phyloP scores from a whole-genome alignment of 176 grass and related monocot genomes.

The Carex littledalei region DNA sequence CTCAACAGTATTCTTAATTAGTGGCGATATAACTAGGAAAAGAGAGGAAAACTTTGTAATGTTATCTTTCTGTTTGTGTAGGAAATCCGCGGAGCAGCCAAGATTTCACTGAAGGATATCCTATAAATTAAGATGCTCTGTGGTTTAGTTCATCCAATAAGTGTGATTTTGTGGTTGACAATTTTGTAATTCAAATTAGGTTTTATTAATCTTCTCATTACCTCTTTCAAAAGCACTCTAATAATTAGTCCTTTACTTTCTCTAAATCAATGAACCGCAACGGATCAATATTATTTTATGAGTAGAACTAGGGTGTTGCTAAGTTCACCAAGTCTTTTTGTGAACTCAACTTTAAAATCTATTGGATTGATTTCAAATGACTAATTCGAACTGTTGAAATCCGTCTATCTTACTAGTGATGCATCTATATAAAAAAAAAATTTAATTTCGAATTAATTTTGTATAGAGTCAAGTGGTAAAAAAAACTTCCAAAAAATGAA shows the following conservation, averaged over 20 bases:
- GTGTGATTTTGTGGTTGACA: background rate
- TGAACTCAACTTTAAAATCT: too few species aligned
- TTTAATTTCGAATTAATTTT: too few species aligned
- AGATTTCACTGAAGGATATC: conserved; percentile 10
- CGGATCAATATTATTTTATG: background rate
- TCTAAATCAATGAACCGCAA: background rate
- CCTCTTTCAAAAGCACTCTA: background rate
- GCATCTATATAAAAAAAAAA: too few species aligned
- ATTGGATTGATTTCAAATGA: too few species aligned
- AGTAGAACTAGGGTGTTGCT: too few species aligned
- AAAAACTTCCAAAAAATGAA: too few species aligned
- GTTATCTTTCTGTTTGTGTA: background rate
- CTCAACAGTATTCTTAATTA: background rate
- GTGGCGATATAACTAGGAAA: background rate
- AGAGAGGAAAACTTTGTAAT: background rate
- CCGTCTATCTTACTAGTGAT: too few species aligned
- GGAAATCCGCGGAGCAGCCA: conserved; percentile 5
- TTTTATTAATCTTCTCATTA: background rate
- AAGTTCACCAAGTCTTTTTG: too few species aligned
- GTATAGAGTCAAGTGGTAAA: too few species aligned
- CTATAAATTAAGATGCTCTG: background rate
- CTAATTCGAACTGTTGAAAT: too few species aligned
- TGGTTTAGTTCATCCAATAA: background rate
- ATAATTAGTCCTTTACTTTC: background rate
- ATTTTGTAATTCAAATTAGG: conserved; percentile 6